Evolutionary conservation across 2,329 filamentous ascomycete genomes (phyloP), one percentile per base, ranked within the genome.

Genomic region (Fusarium pseudocircinatum): DNA sequence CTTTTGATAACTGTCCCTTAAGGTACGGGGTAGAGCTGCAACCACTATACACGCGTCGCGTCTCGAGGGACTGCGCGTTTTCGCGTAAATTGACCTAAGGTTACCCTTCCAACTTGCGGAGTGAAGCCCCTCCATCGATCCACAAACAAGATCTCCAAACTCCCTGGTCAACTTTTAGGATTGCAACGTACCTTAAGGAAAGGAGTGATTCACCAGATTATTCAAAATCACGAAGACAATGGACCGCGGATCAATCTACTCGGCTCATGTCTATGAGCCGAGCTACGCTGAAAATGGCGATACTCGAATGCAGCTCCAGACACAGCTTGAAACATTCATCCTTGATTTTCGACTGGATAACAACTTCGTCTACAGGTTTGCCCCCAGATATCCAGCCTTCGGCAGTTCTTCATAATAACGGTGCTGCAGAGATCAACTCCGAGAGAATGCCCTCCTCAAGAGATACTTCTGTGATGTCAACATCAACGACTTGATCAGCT

Each of bases 391-490:
- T 32, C 18, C n/a, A 26, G 26, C n/a, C 24, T 15, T 28, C 24
- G 12, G 15, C 11, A 14, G 12, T 46, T 20, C 12, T 42, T 26
- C 32, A 58, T 18, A 54, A 73, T 78, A 28, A 79, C 36, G 15
- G 24, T 18, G 26, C 52, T 7, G 28, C 77, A 97, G 96, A 89
- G 96, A 98, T 79, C 96, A 98, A 84, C 90, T 99, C 67, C 91
- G 94, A 78, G 95, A 98, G 81, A 99, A 99, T 85, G 95, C 96
- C 13, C 89, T 98, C 3, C 87, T 97, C 46, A 96, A 97, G 81
- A 95, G 95, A 78, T 98, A 95, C 85, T 98, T 92, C 83, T 98
- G 96, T 85, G 96, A 99, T 82, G 90, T 99, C 80, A 95, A 99
- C 81, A 94, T 99, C 77, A 94, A 93, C 70, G 96, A 99, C 81